phyloP scores from a whole-genome alignment of 192 early-diverging fungal species.

The Paraglomus brasilianum region DNA sequence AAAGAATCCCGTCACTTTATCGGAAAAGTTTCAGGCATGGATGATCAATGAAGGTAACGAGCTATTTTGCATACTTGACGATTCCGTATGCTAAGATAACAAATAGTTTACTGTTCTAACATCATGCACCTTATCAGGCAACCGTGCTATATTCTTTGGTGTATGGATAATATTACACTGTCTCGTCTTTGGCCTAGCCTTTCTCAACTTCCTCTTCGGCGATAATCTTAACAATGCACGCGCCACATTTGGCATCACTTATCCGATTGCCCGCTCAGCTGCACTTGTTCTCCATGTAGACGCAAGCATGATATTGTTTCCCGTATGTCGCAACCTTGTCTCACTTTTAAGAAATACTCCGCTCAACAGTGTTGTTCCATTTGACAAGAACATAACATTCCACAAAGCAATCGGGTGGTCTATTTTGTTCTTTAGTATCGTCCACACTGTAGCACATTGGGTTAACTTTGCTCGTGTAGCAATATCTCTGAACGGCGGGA shows the following conservation, averaged over 20 bases:
- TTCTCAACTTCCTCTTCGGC: constrained; percentile 61
- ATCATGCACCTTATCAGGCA: constrained; percentile 31
- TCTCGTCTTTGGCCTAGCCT: constrained; percentile 55
- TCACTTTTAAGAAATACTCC: constrained; percentile 53
- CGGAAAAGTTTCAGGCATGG: constrained; percentile 45
- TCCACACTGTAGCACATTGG: constrained; percentile 64
- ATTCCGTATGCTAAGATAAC: background rate
- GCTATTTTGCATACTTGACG: constrained; percentile 37
- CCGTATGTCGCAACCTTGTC: constrained; percentile 78
- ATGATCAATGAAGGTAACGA: constrained; percentile 50
- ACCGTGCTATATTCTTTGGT: constrained; percentile 42
- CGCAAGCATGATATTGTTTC: constrained; percentile 71
- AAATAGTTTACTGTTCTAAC: background rate
- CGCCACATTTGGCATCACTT: constrained; percentile 49
- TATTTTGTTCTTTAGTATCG: constrained; percentile 59
- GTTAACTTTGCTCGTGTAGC: constrained; percentile 51
- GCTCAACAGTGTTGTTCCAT: constrained; percentile 58
- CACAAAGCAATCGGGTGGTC: constrained; percentile 73
- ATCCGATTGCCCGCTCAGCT: constrained; percentile 58
- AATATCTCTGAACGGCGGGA: constrained; percentile 24
- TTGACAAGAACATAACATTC: constrained; percentile 74
- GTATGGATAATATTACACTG: constrained; percentile 61
- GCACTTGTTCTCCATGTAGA: constrained; percentile 72
- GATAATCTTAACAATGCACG: constrained; percentile 54
- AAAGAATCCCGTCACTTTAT: background rate